phyloP scores from a whole-genome alignment of 495 filamentous ascomycete species.

The Penicillium steckii region DNA sequence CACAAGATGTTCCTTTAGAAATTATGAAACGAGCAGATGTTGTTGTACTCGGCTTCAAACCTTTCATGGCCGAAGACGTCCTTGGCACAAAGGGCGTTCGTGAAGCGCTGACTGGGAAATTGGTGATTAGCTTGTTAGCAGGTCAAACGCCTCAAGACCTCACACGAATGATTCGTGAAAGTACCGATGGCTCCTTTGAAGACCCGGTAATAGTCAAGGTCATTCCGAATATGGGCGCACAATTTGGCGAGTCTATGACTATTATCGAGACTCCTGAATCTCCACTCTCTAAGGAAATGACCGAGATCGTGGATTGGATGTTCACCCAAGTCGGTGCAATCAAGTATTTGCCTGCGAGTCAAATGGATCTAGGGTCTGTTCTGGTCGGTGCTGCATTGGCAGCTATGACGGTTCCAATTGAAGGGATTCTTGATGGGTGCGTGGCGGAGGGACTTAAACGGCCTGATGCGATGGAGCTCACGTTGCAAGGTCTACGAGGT shows the following conservation, averaged over 20 bases:
- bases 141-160: conserved; percentile 72
- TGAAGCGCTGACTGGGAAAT: conserved; percentile 61
- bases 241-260: conserved; percentile 35
- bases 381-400: conserved; percentile 33
- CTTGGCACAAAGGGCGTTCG: conserved; percentile 23
- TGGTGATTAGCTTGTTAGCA: conserved; percentile 81
- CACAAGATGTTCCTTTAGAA: conserved; percentile 14
- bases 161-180: conserved; percentile 54
- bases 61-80: conserved; percentile 33
- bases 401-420: conserved; percentile 32
- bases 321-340: conserved; percentile 32
- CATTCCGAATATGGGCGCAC: conserved; percentile 37
- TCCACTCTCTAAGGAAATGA: conserved; percentile 8
- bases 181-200: not conserved
- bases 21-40: conserved; percentile 32
- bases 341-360: conserved; percentile 24
- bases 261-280: conserved; percentile 25
- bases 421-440: conserved; percentile 40
- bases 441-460: conserved; percentile 37
- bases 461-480: conserved; percentile 34
- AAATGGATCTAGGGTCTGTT: conserved; percentile 33
- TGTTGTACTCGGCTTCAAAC: conserved; percentile 36
- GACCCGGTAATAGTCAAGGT: conserved; percentile 29
- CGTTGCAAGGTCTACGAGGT: conserved; percentile 30
- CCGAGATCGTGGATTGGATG: conserved; percentile 24